Base-by-base conservation (phyloP, 108 stramenopile genomes). In the Epithemia pelagica region DNA sequence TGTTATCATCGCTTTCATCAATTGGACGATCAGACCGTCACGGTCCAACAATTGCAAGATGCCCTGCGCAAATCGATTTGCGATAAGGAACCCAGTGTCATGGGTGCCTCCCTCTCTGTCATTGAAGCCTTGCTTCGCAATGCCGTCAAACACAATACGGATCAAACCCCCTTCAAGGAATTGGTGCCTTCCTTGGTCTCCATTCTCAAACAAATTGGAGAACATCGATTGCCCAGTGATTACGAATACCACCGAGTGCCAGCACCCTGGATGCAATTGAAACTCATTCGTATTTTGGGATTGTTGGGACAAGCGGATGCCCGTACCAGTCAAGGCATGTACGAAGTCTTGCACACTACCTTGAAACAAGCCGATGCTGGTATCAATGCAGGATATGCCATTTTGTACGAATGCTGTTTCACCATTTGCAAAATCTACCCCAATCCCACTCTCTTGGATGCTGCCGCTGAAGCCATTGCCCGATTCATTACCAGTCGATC, bases 221-320 rank as follows among this genome's bases (percentile, higher is more conserved):
- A 99, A 66, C 95, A 95, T 66, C 90, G 99, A 20, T 75, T 99
- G 29, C 99, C 99, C 1, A 68, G 82, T n/a, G 99, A 98, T 58
- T 99, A 82, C 74, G 96, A 98, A 75, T 99, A 99, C 78, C 99
- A 99, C 79, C 85, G 96, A 1, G 93, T 99, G 23, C 99, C 99
- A 1, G 97, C 99, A 2, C 99, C 99, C 5, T 99, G 99, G 99
- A 97, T 98, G 74, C 99, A 99, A 79, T 90, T 98, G 77, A 87
- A 91, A 68, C 70, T 99, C 20, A 81, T 99, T 29, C 82, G 96
- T 5, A 89, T 99, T 52, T 78, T 99, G 59, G 89, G 95, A 56
- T 58, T 94, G 27, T 78, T 99, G 66, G 99, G 99, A 25, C 78
- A 82, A 66, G 92, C 84, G 67, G 93, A 95, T 77, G 75, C 82